Conservation (phyloP, 257 asterid species). For the Verbascum thapsus region DNA sequence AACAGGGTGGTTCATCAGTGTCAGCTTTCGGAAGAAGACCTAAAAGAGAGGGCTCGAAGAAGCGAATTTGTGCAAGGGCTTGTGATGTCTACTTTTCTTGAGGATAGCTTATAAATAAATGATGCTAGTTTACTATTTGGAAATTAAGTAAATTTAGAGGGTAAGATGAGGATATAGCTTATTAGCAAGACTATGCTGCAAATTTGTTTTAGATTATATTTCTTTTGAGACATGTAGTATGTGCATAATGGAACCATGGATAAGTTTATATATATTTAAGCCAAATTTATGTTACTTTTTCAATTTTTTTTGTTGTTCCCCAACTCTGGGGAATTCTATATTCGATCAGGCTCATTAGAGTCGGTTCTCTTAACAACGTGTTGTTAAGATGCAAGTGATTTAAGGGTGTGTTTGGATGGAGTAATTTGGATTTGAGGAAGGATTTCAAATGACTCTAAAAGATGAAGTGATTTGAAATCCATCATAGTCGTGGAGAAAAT, state of each 20-base stretch:
- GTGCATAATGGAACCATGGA: slow-evolving; percentile 22
- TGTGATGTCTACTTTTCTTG: slow-evolving; percentile 65
- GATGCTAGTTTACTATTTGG: too few relatives aligned
- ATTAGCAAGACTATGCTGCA: slow-evolving; percentile 20
- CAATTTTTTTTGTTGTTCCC: background rate
- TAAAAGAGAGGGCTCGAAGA: slow-evolving; percentile 65
- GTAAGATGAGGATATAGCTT: slow-evolving; percentile 19
- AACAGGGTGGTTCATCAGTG: slow-evolving; percentile 40
- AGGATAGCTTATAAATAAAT: slow-evolving; percentile 40
- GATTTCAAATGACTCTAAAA: too few relatives aligned
- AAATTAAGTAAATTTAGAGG: slow-evolving; percentile 31
- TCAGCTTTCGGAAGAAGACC: slow-evolving; percentile 61
- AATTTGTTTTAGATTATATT: slow-evolving; percentile 10
- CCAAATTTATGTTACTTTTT: background rate
- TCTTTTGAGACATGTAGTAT: slow-evolving; percentile 19
- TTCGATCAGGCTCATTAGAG: too few relatives aligned
- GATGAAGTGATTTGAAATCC: too few relatives aligned
- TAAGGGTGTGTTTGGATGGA: too few relatives aligned
- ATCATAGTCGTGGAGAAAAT: too few relatives aligned
- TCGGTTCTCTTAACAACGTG: too few relatives aligned
- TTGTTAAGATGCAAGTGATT: too few relatives aligned
- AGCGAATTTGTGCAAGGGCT: slow-evolving; percentile 74
- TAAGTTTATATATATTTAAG: background rate
- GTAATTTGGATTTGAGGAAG: too few relatives aligned
- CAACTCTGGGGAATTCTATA: too few relatives aligned